Evolutionary conservation across 2,329 filamentous ascomycete species (phyloP).

Genomic region (Paramyrothecium roridum): DNA sequence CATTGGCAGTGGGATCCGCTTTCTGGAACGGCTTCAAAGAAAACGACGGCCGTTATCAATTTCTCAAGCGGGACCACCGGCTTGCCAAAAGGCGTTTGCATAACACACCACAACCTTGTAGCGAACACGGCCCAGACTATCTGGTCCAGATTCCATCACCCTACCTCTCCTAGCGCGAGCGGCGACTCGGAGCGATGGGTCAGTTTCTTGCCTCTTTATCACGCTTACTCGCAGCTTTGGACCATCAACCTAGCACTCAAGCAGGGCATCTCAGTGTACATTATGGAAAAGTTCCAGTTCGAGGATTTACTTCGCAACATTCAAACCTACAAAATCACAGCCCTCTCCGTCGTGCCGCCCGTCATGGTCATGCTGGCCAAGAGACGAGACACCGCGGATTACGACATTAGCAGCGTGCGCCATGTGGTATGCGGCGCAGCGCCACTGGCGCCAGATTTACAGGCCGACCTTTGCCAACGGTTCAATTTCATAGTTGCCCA

Average conservation of each 20-base stretch:
- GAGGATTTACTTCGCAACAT: constrained; percentile 48
- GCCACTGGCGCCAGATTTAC: constrained; percentile 39
- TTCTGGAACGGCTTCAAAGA: constrained; percentile 48
- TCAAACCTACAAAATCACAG: constrained; percentile 49
- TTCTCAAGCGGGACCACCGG: constrained; percentile 51
- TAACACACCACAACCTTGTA: constrained; percentile 46
- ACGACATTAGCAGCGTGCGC: constrained; percentile 49
- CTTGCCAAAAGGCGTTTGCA: constrained; percentile 47
- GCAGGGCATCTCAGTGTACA: constrained; percentile 44
- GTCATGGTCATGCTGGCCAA: constrained; percentile 59
- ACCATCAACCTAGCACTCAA: constrained; percentile 45
- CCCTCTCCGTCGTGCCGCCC: constrained; percentile 53
- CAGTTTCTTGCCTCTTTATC: constrained; percentile 65
- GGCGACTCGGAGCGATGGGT: constrained; percentile 38
- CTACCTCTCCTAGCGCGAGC: constrained; percentile 25
- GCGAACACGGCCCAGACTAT: constrained; percentile 48
- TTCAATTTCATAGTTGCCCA: constrained; percentile 41
- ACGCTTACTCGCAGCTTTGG: constrained; percentile 55
- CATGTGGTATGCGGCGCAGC: constrained; percentile 50
- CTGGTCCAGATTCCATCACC: constrained; percentile 37
- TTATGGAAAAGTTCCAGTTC: constrained; percentile 56
- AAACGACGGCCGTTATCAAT: constrained; percentile 41
- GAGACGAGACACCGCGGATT: constrained; percentile 46
- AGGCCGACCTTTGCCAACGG: constrained; percentile 40
- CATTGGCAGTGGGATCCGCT: constrained; percentile 35